Base-by-base conservation (phyloP, 345 rosid species). In the Arabis hirsuta region DNA sequence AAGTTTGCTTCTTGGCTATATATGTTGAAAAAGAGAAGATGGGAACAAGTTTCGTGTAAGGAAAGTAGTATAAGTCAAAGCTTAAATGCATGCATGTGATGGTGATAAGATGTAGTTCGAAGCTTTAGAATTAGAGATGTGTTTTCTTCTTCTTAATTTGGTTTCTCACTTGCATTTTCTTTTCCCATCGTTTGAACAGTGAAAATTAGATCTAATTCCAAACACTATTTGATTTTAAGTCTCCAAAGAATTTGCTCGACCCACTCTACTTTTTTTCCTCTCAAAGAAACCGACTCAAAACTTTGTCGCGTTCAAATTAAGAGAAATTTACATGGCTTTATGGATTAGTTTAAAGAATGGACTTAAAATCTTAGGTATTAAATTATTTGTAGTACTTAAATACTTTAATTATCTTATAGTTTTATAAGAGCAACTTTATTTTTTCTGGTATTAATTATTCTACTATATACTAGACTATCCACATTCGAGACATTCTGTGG, bases 81-180 rank as follows among this genome's bases (percentile, higher is more conserved):
- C 72, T 71, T 65, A 50, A 77, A 65, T 77, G 76, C 72, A 77
- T 71, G 80, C 76, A 77, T 77, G 76, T 71, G 80, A 45, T 65
- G 72, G 56, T 51, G 53, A 76, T 77, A 55, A 57, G 59, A 34
- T 70, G 71, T 55, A 48, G 60, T 69, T 69, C 56, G 16, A 70
- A 39, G 71, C 62, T 51, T 57, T 71, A 65, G 63, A 31, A 41
- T 24, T 58, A 55, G 74, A 52, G 57, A 63, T 64, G 19, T 71
- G 27, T 57, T 71, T 76, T 64, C 14, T 26, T 26, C n/a, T 62
- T 51, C 46, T 76, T 54, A 59, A 46, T 55, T 70, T 71, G 67
- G 43, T 57, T 64, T 70, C 44, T 42, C 47, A 55, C 60, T 41
- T 64, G 8, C 31, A 32, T 31, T 39, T 55, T 62, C 29, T 56